phyloP scores from a whole-genome alignment of 1,284 basidiomycete genomes.

The Tilletia caries region DNA sequence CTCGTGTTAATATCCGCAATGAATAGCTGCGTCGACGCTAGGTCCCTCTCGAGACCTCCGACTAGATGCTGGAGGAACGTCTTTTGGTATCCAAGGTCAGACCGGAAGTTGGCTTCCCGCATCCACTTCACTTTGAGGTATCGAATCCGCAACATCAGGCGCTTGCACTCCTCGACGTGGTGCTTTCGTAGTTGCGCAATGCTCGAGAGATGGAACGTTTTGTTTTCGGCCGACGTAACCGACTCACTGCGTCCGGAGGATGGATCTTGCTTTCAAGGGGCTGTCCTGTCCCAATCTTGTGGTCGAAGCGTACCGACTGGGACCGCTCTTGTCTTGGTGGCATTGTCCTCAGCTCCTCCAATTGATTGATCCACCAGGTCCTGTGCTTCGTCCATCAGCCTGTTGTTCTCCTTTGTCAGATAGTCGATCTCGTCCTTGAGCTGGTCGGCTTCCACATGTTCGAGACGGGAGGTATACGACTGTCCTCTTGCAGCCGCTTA shows the following conservation, averaged over 20 bases:
- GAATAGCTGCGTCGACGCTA: neutral
- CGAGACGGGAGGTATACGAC: no score
- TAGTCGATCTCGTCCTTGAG: conserved; percentile 1
- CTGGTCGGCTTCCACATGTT: neutral
- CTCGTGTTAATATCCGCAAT: neutral
- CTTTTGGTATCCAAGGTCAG: conserved; percentile 79
- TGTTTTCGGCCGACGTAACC: neutral
- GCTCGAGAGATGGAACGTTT: neutral
- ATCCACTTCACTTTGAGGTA: conserved; percentile 89
- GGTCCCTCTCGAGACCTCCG: conserved; percentile 4
- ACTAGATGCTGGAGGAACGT: conserved; percentile 22
- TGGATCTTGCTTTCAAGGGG: no score
- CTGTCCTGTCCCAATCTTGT: neutral
- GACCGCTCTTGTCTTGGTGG: neutral
- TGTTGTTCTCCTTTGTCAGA: neutral
- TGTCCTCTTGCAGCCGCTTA: no score
- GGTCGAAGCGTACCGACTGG: neutral
- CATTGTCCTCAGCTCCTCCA: neutral
- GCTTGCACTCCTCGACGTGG: conserved; percentile 81
- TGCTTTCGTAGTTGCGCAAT: conserved; percentile 49
- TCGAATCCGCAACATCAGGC: conserved; percentile 77
- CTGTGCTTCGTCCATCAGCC: neutral
- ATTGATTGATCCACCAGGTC: neutral
- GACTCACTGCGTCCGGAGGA: no score
- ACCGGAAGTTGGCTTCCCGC: conserved; percentile 77